These are phyloP conservation scores for Cladophialophora bantiana DNA, from an alignment of 2,329 filamentous ascomycete species.

Conservation along the genomic window DNA sequence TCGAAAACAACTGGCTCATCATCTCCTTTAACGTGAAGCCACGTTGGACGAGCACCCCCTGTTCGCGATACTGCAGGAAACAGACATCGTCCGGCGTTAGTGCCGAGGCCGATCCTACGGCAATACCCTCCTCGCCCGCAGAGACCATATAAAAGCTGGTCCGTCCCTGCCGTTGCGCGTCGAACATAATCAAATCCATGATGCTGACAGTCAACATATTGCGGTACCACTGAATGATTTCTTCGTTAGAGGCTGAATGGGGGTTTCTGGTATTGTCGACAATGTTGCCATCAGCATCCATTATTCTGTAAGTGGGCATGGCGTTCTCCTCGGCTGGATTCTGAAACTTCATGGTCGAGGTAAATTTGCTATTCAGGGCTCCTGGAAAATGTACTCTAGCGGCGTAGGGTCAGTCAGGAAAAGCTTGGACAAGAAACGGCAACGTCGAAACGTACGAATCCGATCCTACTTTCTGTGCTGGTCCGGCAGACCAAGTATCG, in stretches of 20 bases:
- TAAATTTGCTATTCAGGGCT: conserved; percentile 94
- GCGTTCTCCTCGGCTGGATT: conserved; percentile 74
- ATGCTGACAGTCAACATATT: conserved; percentile 76
- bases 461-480: conserved; percentile 51
- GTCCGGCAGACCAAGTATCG: conserved; percentile 33
- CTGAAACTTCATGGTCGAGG: conserved; percentile 77
- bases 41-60: conserved; percentile 87
- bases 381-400: conserved; percentile 77
- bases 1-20: conserved; percentile 94
- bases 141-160: conserved; percentile 97
- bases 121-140: conserved; percentile 91
- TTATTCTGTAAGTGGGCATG: conserved; percentile 88
- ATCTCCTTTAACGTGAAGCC: conserved; percentile 88
- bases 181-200: conserved; percentile 98
- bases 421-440: not conserved
- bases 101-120: conserved; percentile 85
- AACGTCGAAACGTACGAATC: conserved; percentile 58
- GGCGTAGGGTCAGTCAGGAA: conserved; percentile 25
- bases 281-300: conserved; percentile 85
- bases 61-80: conserved; percentile 93
- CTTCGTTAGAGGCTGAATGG: conserved; percentile 68
- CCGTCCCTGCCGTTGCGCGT: conserved; percentile 92
- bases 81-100: conserved; percentile 85
- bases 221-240: conserved; percentile 67
- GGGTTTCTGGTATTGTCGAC: conserved; percentile 75